These are phyloP conservation scores for Vanderwaltozyma verrucispora DNA, from an alignment of 805 yeast species.

Conservation along the genomic window DNA sequence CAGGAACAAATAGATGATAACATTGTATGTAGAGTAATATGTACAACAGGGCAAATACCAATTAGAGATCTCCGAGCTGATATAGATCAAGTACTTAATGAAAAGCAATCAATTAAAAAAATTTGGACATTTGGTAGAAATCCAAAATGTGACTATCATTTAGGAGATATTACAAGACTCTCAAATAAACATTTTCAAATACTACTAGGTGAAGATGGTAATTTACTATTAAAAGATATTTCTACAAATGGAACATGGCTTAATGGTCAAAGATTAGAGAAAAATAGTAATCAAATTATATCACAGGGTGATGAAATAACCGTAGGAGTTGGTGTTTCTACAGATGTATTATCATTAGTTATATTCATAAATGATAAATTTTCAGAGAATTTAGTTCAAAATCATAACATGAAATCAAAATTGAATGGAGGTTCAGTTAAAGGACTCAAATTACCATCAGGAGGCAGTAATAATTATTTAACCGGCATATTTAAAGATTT, in stretches of 20 bases:
- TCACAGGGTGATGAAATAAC: conserved; percentile 91
- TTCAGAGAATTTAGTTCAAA: conserved; percentile 19
- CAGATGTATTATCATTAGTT: conserved; percentile 47
- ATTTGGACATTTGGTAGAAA: conserved; percentile 74
- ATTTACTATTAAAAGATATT: conserved; percentile 43
- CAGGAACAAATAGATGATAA: conserved; percentile 32
- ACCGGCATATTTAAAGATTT: conserved; percentile 57
- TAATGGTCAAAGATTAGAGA: conserved; percentile 62
- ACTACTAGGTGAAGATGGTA: conserved; percentile 52
- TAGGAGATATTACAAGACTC: conserved; percentile 54
- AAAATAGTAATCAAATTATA: conserved; percentile 68
- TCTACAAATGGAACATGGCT: conserved; percentile 92
- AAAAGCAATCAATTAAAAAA: conserved; percentile 24
- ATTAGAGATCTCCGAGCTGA: conserved; percentile 36
- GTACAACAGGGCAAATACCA: conserved; percentile 47
- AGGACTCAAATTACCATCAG: conserved; percentile 5
- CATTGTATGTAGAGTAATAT: conserved; percentile 46
- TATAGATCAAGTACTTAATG: conserved; percentile 19
- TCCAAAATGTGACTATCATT: conserved; percentile 45
- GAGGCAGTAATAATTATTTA: neutral
- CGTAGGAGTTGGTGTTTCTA: conserved; percentile 76
- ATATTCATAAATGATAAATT: conserved; percentile 33
- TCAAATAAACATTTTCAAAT: conserved; percentile 68
- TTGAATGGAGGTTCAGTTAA: neutral
- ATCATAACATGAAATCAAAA: conserved; percentile 6